These are phyloP conservation scores for Dictyostelium brefeldianum DNA, from an alignment of 78 protist genomes.

Conservation along the genomic window DNA sequence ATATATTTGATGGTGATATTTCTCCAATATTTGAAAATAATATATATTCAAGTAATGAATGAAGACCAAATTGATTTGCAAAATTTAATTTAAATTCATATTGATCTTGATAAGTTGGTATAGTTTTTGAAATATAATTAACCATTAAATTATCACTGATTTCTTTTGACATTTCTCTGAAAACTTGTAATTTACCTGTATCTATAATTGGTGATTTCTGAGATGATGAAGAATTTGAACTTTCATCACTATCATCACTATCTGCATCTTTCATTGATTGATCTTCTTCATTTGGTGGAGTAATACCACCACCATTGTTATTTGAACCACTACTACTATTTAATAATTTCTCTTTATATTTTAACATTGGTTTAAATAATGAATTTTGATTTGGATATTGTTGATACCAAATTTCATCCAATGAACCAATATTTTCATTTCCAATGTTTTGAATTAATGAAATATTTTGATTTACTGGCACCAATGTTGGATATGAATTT, in stretches of 20 bases:
- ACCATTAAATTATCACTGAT: constrained; percentile 20
- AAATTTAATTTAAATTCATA: constrained; percentile 50
- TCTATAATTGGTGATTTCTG: constrained; percentile 1
- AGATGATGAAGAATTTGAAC: not conserved
- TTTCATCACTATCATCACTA: not conserved
- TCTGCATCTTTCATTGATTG: not conserved
- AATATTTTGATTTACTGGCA: not conserved
- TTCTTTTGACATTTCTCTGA: constrained; percentile 45
- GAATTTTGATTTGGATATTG: not conserved
- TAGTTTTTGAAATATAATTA: not conserved
- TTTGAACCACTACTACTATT: not conserved
- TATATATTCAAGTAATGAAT: constrained; percentile 24
- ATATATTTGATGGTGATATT: constrained; percentile 42
- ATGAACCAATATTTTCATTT: not conserved
- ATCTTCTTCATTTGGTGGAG: not conserved
- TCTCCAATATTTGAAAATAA: constrained; percentile 6
- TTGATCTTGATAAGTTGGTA: constrained; percentile 28
- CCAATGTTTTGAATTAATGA: constrained; percentile 43
- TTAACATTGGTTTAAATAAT: constrained; percentile 15
- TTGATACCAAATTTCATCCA: constrained; percentile 27
- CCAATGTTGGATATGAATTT: not conserved
- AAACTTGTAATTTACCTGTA: constrained; percentile 21
- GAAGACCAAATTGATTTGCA: constrained; percentile 61
- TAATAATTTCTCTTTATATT: constrained; percentile 16
- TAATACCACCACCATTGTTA: not conserved